Conservation (phyloP, 2,329 filamentous ascomycete genomes). For the Phoma sp. region DNA sequence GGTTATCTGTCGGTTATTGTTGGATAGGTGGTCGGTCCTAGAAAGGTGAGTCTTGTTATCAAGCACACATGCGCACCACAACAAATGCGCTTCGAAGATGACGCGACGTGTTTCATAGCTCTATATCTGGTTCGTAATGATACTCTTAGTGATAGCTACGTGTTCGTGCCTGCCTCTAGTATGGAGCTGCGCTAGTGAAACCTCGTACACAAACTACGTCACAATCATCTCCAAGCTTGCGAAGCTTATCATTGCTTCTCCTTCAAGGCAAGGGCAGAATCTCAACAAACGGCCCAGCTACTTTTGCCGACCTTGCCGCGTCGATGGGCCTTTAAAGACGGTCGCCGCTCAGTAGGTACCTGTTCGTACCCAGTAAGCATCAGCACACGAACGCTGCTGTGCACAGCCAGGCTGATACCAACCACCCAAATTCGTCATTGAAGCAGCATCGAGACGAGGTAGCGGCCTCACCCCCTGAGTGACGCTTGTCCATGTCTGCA, state of each 20-base stretch:
- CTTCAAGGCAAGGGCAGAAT: constrained; percentile 4
- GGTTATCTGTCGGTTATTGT: not conserved
- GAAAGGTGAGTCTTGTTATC: not conserved
- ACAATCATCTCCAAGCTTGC: not conserved
- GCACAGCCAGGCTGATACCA: not conserved
- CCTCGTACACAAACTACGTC: not conserved
- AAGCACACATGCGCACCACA: not conserved
- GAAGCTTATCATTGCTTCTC: not conserved
- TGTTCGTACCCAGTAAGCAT: not conserved
- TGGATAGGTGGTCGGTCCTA: not conserved
- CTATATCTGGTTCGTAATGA: constrained; percentile 1
- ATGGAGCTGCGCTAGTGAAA: constrained; percentile 1
- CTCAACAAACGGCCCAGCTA: not conserved
- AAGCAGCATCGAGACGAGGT: not conserved
- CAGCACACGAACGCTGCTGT: not conserved
- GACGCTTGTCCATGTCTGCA: not conserved
- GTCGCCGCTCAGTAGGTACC: not conserved
- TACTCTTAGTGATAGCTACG: not conserved
- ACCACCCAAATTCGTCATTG: not conserved
- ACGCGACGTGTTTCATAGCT: not conserved
- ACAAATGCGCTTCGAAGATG: not conserved
- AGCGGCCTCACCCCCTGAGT: not conserved
- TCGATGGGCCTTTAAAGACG: not conserved
- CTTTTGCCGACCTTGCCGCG: not conserved
- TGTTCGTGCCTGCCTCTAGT: not conserved